These are phyloP conservation scores for Hygrocybe coccinea DNA, from an alignment of 768 basidiomycete genomes.

Conservation along the genomic window DNA sequence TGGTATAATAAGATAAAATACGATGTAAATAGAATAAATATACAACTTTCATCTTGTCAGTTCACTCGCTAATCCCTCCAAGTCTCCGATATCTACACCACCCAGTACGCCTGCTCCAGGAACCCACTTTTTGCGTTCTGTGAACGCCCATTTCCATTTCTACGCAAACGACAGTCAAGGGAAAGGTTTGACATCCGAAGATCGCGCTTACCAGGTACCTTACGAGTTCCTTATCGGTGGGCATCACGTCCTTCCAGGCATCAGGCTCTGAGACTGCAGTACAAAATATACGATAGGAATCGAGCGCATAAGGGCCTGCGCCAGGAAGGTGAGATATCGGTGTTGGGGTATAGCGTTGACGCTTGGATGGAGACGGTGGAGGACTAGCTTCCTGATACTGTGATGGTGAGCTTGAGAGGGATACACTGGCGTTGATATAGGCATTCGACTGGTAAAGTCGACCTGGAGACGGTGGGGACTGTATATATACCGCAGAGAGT, in stretches of 20 bases:
- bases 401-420: slow-evolving; percentile 1
- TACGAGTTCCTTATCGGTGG: slow-evolving; percentile 64
- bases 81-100: slow-evolving; percentile 33
- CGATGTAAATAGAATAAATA: background rate
- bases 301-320: slow-evolving; percentile 65
- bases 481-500: slow-evolving; percentile 49
- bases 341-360: slow-evolving; percentile 40
- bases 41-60: slow-evolving; percentile 17
- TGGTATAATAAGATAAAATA: background rate
- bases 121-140: slow-evolving; percentile 48
- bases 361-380: slow-evolving; percentile 14
- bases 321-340: slow-evolving; percentile 58
- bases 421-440: background rate
- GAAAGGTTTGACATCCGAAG: background rate
- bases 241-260: slow-evolving; percentile 61
- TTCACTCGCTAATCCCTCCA: slow-evolving; percentile 38
- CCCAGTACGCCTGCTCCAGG: slow-evolving; percentile 41
- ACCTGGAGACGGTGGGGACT: slow-evolving; percentile 35
- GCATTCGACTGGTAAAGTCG: slow-evolving; percentile 32
- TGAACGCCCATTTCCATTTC: slow-evolving; percentile 72
- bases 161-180: slow-evolving; percentile 21
- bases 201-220: slow-evolving; percentile 54
- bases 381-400: slow-evolving; percentile 3
- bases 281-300: slow-evolving; percentile 73
- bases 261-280: slow-evolving; percentile 29